Conservation (phyloP, 1,139 yeast genomes). For the Lodderomyces elongisporus region DNA sequence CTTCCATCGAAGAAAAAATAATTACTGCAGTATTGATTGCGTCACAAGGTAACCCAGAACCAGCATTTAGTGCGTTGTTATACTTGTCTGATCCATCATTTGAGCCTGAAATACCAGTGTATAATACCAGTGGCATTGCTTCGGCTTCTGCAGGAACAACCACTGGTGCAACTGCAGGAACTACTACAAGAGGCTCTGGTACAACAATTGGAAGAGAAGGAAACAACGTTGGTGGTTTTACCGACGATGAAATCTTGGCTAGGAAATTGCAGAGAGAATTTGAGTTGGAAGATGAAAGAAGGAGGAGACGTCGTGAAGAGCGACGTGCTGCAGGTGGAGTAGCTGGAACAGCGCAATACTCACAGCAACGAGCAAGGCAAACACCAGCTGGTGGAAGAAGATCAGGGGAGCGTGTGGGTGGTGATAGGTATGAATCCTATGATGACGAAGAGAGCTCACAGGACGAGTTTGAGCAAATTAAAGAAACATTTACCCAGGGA, state of each 20-base stretch:
- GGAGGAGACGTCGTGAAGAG: constrained; percentile 19
- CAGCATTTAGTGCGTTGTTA: constrained; percentile 83
- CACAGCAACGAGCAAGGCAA: constrained; percentile 6
- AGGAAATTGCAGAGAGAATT: constrained; percentile 72
- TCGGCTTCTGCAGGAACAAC: constrained; percentile 9
- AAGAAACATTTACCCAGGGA: constrained; percentile 68
- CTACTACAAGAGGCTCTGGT: constrained; percentile 2
- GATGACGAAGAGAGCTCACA: constrained; percentile 48
- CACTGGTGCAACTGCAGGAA: constrained; percentile 5
- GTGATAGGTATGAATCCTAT: constrained; percentile 17
- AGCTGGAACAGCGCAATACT: background rate
- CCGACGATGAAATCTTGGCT: constrained; percentile 80
- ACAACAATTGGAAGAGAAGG: constrained; percentile 3
- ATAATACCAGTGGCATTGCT: constrained; percentile 7
- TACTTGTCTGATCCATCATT: constrained; percentile 74
- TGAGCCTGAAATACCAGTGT: constrained; percentile 54
- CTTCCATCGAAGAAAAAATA: constrained; percentile 62
- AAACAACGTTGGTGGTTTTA: constrained; percentile 18
- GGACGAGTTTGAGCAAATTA: constrained; percentile 63
- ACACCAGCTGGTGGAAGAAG: constrained; percentile 3
- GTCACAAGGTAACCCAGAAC: constrained; percentile 71
- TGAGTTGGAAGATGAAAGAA: constrained; percentile 41
- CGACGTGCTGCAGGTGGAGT: constrained; percentile 1
- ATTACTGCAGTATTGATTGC: constrained; percentile 82
- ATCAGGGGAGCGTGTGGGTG: background rate